phyloP scores from a whole-genome alignment of 192 early-diverging fungal species.

The Kappamyces sp. region DNA sequence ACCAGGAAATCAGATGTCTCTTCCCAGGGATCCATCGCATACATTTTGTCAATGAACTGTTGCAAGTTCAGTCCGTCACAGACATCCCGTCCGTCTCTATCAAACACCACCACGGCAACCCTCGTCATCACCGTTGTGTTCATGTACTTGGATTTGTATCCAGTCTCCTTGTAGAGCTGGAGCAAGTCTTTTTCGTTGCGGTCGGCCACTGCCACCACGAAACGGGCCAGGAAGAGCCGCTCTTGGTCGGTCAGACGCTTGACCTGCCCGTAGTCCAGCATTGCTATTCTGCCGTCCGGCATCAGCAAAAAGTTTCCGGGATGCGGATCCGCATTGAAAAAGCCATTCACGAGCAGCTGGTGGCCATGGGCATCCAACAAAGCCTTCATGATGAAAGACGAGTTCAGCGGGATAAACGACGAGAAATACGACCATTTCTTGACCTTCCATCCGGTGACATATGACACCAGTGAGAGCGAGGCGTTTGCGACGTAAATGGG shows the following conservation, averaged over 20 bases:
- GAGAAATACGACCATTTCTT: constrained; percentile 3
- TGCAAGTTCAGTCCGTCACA: constrained; percentile 29
- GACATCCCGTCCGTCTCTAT: constrained; percentile 24
- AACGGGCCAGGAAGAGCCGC: constrained; percentile 13
- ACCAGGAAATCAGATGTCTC: constrained; percentile 15
- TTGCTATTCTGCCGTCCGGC: constrained; percentile 23
- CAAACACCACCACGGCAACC: constrained; percentile 18
- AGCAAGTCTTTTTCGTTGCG: constrained; percentile 5
- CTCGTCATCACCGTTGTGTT: constrained; percentile 23
- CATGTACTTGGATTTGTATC: constrained; percentile 21
- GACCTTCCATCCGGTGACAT: neutral
- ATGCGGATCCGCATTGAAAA: constrained; percentile 32
- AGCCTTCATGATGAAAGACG: constrained; percentile 19
- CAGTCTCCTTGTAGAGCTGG: constrained; percentile 1
- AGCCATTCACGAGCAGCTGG: constrained; percentile 29
- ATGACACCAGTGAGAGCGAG: neutral
- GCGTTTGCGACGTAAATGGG: constrained; percentile 6
- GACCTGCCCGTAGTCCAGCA: constrained; percentile 33
- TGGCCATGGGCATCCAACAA: constrained; percentile 26
- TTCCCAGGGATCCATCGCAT: constrained; percentile 22
- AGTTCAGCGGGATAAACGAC: constrained; percentile 19
- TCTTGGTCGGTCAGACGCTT: constrained; percentile 21
- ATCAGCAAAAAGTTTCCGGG: constrained; percentile 32
- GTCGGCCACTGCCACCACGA: constrained; percentile 17
- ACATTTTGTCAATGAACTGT: constrained; percentile 25